Evolutionary conservation across 2,329 filamentous ascomycete species (phyloP), one percentile per base, ranked within the genome.

Genomic region (Paracamarosporium sp.): DNA sequence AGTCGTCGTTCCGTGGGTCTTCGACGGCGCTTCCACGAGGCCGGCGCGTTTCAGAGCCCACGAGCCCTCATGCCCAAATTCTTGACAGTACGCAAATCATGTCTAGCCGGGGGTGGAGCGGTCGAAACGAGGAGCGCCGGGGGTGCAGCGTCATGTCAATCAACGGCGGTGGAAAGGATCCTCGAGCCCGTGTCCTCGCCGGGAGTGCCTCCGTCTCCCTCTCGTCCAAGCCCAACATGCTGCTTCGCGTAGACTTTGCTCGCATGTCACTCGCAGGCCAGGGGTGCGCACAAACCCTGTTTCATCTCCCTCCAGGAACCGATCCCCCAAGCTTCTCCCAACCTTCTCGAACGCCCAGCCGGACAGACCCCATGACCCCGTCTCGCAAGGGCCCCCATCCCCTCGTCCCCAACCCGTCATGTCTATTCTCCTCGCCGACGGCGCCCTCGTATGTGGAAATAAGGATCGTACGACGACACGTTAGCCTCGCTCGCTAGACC

Each of bases 291-390:
- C n/a, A 31, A 33, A 36, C 20, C 47, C 13, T 40, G 47, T 38
- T 50, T 36, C 33, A 28, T 40, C 22, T 28, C 24, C 47, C 22
- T 17, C 22, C 22, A 27, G 33, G 31, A 40, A 50, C 25, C 47
- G 22, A 24, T 40, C 40, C 33, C 28, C 25, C 47, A 50, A 48
- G 20, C 9, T 48, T 48, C 45, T 25, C 28, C 22, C 22, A 36
- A 36, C 22, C 46, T 48, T 48, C 46, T 17, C 38, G 47, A 50
- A 38, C 47, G 24, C 47, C 31, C 30, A 48, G 33, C 46, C 31
- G n/a, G n/a, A n/a, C 22, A 25, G 13, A 2, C 31, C 31, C 33
- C 31, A 25, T 48, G 15, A 25, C 36, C 30, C 30, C 30, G 8
- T 27, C 20, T 38, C 31, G 20, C 46, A 31, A 47, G 44, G 44